phyloP scores from a whole-genome alignment of 2,329 filamentous ascomycete species.

The Colletotrichum brevisporum region DNA sequence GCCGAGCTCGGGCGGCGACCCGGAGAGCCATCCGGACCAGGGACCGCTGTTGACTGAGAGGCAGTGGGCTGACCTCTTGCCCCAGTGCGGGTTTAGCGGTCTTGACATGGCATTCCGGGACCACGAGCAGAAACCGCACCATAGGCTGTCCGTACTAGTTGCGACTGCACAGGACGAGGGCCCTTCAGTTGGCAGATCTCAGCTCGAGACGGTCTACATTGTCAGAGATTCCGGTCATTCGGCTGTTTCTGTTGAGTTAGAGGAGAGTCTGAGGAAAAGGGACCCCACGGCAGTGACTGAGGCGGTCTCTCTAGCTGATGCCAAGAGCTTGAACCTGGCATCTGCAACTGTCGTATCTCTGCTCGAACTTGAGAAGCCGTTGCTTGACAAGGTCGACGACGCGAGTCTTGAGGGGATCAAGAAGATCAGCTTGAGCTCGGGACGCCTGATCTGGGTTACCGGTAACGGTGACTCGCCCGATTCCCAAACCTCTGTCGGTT shows the following conservation, averaged over 20 bases:
- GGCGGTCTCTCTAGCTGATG: background rate
- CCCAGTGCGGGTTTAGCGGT: conserved; percentile 39
- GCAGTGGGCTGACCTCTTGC: conserved; percentile 43
- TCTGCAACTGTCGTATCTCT: conserved; percentile 5
- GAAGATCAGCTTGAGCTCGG: background rate
- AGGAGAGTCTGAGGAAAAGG: background rate
- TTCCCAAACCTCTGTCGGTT: conserved; percentile 1
- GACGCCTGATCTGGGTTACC: conserved; percentile 1
- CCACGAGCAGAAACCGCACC: conserved; percentile 24
- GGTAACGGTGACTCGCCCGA: background rate
- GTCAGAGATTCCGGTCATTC: conserved; percentile 34
- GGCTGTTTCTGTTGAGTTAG: conserved; percentile 24
- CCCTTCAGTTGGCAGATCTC: background rate
- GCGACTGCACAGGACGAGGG: background rate
- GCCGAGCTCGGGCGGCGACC: conserved; percentile 38
- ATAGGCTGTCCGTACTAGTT: conserved; percentile 8
- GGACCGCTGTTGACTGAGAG: conserved; percentile 44
- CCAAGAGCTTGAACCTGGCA: background rate
- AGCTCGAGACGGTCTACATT: background rate
- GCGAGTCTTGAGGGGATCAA: background rate
- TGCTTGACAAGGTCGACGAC: conserved; percentile 4
- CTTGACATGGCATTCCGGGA: conserved; percentile 46
- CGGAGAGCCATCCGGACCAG: conserved; percentile 43
- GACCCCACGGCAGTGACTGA: background rate
- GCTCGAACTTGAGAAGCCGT: background rate